Base-by-base conservation (phyloP, 116 monocot genomes). In the Zostera marina region DNA sequence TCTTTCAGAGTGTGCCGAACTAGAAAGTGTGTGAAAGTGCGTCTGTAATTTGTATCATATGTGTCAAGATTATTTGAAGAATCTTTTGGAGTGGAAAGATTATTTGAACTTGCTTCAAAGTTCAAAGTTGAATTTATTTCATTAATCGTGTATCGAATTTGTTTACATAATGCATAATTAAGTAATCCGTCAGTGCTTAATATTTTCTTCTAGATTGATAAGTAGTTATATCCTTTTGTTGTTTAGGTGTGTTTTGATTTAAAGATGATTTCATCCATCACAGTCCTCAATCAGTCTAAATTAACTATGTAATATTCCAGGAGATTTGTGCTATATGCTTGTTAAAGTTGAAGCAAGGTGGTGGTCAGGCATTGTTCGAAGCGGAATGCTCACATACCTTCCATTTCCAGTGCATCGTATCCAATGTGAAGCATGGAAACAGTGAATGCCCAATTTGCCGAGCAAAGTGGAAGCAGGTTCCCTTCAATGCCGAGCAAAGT, bases 301-400 rank as follows among this genome's bases (percentile, higher is more conserved):
- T n/a, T n/a, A n/a, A n/a, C n/a, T n/a, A n/a, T n/a, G 21, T 26
- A 39, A 13, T 38, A 8, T 58, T 82, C 14, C 38, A 56, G 56
- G 22, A 42, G 42, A 56, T 38, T 14, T 56, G 56, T 38, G 15
- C 15, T 32, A 56, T 56, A 6, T 82, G 77, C 54, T 60, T 82
- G 14, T 66, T 58, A 2, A 42, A 43, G 13, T 69, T 75, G 59
- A 74, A 63, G 59, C n/a, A 72, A 47, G 74, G 69, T 5, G 52
- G 60, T 38, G 82, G 77, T 8, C 74, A 66, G 22, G 82, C 77
- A 1, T 65, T 82, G 15, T 82, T 82, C 49, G 77, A 74, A 47
- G 77, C 77, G 8, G 82, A 82, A 46, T 82, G 82, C 69, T 77
- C 74, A 11, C 82, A 77, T 25, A 66, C 55, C 22, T 82, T 82